phyloP scores from a whole-genome alignment of 345 rosid genomes.

The Brassica cretica region DNA sequence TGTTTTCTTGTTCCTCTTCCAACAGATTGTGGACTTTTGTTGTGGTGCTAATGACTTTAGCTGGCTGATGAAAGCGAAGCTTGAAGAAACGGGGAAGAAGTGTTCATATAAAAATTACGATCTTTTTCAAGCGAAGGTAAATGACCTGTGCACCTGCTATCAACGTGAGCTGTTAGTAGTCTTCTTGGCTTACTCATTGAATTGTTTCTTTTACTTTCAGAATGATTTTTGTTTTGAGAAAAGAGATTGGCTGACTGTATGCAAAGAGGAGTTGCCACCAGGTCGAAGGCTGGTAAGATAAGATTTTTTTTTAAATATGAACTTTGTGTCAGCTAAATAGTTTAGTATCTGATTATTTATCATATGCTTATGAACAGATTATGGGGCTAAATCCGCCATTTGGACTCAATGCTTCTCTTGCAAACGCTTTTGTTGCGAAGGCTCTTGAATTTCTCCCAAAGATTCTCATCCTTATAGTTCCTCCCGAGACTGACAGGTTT shows the following conservation, averaged over 20 bases:
- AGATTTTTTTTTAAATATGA: conserved; percentile 17
- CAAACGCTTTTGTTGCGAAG: conserved; percentile 73
- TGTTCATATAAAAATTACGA: conserved; percentile 85
- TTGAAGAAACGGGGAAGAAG: conserved; percentile 78
- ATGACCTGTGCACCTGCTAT: conserved; percentile 20
- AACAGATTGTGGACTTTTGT: conserved; percentile 91
- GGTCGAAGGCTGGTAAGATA: conserved; percentile 75
- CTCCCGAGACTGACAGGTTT: conserved; percentile 82
- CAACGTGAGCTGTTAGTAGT: conserved; percentile 5
- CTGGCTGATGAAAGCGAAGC: conserved; percentile 70
- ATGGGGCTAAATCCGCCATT: conserved; percentile 98
- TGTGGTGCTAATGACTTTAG: conserved; percentile 98
- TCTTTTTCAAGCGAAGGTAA: conserved; percentile 72
- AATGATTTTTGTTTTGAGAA: conserved; percentile 70
- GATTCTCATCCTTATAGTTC: conserved; percentile 86
- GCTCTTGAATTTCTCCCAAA: conserved; percentile 92
- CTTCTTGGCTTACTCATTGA: conserved; percentile 23
- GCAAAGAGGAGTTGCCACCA: conserved; percentile 58
- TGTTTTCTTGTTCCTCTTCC: conserved; percentile 28
- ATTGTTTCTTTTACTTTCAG: conserved; percentile 40
- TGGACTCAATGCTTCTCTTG: conserved; percentile 73
- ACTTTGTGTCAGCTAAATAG: conserved; percentile 11
- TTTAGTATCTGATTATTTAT: conserved; percentile 20
- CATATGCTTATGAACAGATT: conserved; percentile 50
- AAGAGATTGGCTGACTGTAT: conserved; percentile 83